Evolutionary conservation across 805 yeast species (phyloP), one percentile per base, ranked within the genome.

Genomic region (Lipomyces spencermartinsiae): DNA sequence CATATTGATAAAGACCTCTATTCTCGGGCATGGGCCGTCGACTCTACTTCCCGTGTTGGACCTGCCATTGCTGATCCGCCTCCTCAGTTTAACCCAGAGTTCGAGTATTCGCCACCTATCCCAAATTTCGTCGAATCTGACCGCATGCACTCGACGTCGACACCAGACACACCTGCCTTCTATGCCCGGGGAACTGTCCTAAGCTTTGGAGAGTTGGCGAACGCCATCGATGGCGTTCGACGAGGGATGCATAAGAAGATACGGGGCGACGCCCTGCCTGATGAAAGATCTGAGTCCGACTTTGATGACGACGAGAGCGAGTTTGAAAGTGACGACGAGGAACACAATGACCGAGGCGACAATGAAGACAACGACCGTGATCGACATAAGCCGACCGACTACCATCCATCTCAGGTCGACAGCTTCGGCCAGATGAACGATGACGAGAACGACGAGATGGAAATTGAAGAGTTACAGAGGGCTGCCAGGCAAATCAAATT

Each of bases 391-490:
- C 12, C 56, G 34, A 31, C 56, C 16, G 34, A 25, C n/a, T 25
- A 31, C 25, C 14, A n/a, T 25, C 39, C 37, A 12, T 31, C 33
- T 16, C 25, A 37, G 35, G 34, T 43, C 29, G 57, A 37, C 29
- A 31, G 57, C 14, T 31, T 31, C 25, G 37, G 54, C 31, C 58
- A 51, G 34, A 51, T 14, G 9, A 43, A 62, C 34, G 64, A 67
- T 25, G 58, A 54, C 25, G 66, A 81, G 29, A 83, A 80, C 56
- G 81, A 78, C 57, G 80, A 80, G 56, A 69, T 81, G n/a, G 84
- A 79, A 62, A 68, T 67, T 37, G 82, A 80, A 58, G 80, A 80
- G n/a, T 73, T 82, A 66, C 74, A 78, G 59, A 75, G 76, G 64
- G 77, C 80, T 7, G 76, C 78, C 16, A 68, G 74, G 67, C 76